Percentiles rank a stretch among this genome's conserved stretches.
Conservation (phyloP, 75 land plant species). For the Pinus taeda region DNA sequence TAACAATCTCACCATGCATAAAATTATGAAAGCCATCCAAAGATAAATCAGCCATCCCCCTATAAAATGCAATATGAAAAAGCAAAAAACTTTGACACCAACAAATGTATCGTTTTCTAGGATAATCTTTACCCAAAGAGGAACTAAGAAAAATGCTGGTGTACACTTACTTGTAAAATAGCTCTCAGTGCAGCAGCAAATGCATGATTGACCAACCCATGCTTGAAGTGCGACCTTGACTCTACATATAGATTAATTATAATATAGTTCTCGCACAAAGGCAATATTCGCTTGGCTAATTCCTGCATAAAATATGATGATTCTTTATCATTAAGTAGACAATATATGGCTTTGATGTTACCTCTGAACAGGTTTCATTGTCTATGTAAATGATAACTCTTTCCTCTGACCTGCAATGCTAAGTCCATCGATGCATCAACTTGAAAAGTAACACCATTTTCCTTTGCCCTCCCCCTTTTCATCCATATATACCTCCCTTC, state of each 20-base stretch:
- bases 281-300: slow-evolving; percentile 68
- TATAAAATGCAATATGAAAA: too few relatives aligned
- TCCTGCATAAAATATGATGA: slow-evolving; percentile 50
- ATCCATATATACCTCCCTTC: slow-evolving; percentile 83
- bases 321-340: slow-evolving; percentile 12
- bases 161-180: slow-evolving; percentile 66
- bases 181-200: slow-evolving; percentile 95
- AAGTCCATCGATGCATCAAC: slow-evolving; percentile 92
- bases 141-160: neutral
- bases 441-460: slow-evolving; percentile 50
- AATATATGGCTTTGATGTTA: neutral
- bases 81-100: neutral
- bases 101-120: neutral
- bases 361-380: neutral
- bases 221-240: slow-evolving; percentile 80
- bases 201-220: slow-evolving; percentile 95
- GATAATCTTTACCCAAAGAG: neutral
- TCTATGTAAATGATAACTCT: neutral
- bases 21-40: too few relatives aligned
- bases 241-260: slow-evolving; percentile 79
- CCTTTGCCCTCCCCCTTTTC: slow-evolving; percentile 49
- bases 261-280: slow-evolving; percentile 83
- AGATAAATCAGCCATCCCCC: too few relatives aligned
- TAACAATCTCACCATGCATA: too few relatives aligned
- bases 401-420: slow-evolving; percentile 66